Base-by-base conservation (phyloP, 2,329 filamentous ascomycete genomes). In the Venturia asperata region DNA sequence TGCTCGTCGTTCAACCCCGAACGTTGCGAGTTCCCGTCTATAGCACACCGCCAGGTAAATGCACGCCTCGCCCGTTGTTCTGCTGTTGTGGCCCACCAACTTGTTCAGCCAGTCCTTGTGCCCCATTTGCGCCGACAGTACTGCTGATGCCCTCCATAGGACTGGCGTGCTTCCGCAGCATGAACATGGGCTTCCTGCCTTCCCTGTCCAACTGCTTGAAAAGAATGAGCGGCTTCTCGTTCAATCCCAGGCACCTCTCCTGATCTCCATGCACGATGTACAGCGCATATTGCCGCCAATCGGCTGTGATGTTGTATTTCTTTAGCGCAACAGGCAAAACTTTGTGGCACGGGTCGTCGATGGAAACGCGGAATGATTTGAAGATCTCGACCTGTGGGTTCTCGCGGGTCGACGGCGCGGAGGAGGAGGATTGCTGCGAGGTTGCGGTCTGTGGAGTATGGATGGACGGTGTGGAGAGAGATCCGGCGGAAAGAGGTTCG, bases 231-330 rank as follows among this genome's bases (percentile, higher is more conserved):
- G 94, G 94, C 72, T 95, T 93, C 78, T 99, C 94, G 66, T 97
- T 89, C 69, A 96, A 81, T 0, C 90, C 91, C 45, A 99, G 78
- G 75, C 93, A 97, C 17, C 94, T 87, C 78, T 99, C 94, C 77
- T 97, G 92, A 72, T 97, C 92, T n/a, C 94, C 94, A 71, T 97
- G 96, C 4, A 99, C 94, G 74, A 99, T 99, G 74, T 97, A 99
- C 41, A 99, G 80, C 0, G 94, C 93, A 74, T 99, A 99, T 73
- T 97, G 91, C 70, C 95, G 90, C 90, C 92, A 97, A 62, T 96
- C 93, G 27, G 92, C 93, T 70, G 95, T 93, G 79, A 99, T 99
- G 74, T 97, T 94, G 78, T 99, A 99, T 75, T 97, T 96, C 75
- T 95, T 95, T 21, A 99, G 83, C 2, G 94, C 94, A 19, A 95